phyloP scores from a whole-genome alignment of 345 rosid genomes.

The Pseudoturritis turrita region DNA sequence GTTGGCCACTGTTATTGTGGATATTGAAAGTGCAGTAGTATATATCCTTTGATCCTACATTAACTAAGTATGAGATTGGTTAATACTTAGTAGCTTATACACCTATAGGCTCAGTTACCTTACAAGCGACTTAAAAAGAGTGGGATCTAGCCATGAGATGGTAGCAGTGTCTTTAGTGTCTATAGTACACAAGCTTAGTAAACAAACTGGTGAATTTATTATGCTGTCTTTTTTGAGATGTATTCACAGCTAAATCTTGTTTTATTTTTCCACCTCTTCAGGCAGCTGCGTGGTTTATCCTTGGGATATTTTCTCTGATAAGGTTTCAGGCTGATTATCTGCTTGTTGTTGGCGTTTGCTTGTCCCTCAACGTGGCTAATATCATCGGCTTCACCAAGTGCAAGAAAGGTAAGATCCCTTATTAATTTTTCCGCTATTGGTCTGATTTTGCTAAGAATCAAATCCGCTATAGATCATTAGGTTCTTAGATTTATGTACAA shows the following conservation, averaged over 20 bases:
- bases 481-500: not conserved
- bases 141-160: slow-evolving; percentile 9
- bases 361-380: slow-evolving; percentile 59
- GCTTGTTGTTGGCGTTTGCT: slow-evolving; percentile 61
- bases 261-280: not conserved
- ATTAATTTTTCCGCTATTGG: not conserved
- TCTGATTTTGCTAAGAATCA: not conserved
- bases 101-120: not conserved
- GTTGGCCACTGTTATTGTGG: not conserved
- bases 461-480: slow-evolving; percentile 3
- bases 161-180: not conserved
- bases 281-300: slow-evolving; percentile 57
- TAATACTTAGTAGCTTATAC: slow-evolving; percentile 6
- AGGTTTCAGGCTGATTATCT: slow-evolving; percentile 63
- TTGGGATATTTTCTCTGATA: slow-evolving; percentile 59
- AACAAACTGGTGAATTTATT: not conserved
- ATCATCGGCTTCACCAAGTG: slow-evolving; percentile 71
- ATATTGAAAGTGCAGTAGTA: slow-evolving; percentile 10
- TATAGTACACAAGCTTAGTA: not conserved
- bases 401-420: slow-evolving; percentile 46
- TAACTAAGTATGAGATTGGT: not conserved
- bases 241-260: not conserved
- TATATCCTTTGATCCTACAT: not conserved
- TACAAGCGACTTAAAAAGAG: slow-evolving; percentile 1
- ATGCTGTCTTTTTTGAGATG: not conserved